These are phyloP conservation scores for Fusarium sp. DNA, from an alignment of 2,329 filamentous ascomycete genomes.

Conservation along the genomic window DNA sequence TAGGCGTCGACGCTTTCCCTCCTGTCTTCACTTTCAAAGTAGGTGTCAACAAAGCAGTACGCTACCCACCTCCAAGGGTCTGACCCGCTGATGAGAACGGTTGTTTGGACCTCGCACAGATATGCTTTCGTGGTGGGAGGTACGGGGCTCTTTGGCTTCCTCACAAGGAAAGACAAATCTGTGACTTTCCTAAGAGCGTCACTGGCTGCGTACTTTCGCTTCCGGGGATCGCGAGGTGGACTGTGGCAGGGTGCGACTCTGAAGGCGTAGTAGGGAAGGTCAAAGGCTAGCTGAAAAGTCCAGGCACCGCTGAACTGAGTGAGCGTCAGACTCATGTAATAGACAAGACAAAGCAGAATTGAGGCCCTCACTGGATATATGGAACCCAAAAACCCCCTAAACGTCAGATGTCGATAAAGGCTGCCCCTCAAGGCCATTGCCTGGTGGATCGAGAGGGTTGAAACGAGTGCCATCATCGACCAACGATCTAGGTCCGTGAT, in stretches of 20 bases:
- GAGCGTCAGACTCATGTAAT: not conserved
- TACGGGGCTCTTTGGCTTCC: not conserved
- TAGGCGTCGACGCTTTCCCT: not conserved
- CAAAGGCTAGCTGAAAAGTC: not conserved
- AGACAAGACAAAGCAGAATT: not conserved
- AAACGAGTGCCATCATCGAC: not conserved
- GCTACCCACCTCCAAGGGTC: not conserved
- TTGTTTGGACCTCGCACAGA: not conserved
- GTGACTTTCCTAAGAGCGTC: not conserved
- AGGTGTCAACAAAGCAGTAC: not conserved
- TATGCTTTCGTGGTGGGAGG: not conserved
- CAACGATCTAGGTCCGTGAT: not conserved
- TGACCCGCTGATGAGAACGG: not conserved
- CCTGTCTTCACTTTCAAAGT: not conserved
- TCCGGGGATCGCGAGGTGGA: not conserved
- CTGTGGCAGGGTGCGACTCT: not conserved
- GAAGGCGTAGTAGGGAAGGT: not conserved
- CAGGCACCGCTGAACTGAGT: not conserved
- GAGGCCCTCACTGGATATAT: not conserved
- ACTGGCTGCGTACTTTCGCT: not conserved
- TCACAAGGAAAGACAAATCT: not conserved
- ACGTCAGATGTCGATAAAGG: not conserved
- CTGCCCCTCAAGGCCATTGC: not conserved
- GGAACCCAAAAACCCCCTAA: not conserved
- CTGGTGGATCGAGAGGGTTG: not conserved